Conservation (phyloP, 768 basidiomycete genomes). For the Termitomyces sp. region DNA sequence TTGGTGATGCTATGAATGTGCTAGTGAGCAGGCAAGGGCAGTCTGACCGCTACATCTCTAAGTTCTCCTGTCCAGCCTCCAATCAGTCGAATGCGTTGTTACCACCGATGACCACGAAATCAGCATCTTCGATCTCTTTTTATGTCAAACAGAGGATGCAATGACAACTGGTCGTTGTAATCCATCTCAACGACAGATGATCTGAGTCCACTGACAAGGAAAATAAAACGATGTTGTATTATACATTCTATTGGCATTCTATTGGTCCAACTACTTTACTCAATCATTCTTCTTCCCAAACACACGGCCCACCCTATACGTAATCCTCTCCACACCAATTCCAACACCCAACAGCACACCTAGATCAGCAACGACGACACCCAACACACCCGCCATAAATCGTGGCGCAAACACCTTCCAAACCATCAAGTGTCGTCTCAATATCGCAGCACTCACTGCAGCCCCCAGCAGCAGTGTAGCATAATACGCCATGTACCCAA, state of each 20-base stretch:
- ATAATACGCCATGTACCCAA: slow-evolving; percentile 74
- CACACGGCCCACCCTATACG: slow-evolving; percentile 20
- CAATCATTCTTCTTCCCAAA: slow-evolving; percentile 14
- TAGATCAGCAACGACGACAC: slow-evolving; percentile 68
- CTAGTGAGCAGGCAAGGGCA: no score
- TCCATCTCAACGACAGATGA: no score
- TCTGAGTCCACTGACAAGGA: no score
- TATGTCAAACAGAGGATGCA: no score
- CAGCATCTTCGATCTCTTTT: no score
- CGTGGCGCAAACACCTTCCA: slow-evolving; percentile 99
- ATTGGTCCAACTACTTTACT: not conserved
- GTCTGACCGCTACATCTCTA: no score
- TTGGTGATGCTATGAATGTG: no score
- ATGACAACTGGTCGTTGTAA: no score
- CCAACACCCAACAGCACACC: slow-evolving; percentile 61
- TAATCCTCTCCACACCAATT: slow-evolving; percentile 49
- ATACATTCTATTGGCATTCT: not conserved
- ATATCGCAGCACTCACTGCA: slow-evolving; percentile 67
- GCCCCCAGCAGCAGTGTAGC: slow-evolving; percentile 60
- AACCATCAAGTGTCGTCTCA: slow-evolving; percentile 90
- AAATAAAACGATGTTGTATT: not conserved
- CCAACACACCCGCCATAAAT: slow-evolving; percentile 76
- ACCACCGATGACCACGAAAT: no score
- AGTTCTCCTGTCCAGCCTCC: no score
- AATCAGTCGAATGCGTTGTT: no score